phyloP scores from a whole-genome alignment of 129 eudicot species.

The Tagetes erecta region DNA sequence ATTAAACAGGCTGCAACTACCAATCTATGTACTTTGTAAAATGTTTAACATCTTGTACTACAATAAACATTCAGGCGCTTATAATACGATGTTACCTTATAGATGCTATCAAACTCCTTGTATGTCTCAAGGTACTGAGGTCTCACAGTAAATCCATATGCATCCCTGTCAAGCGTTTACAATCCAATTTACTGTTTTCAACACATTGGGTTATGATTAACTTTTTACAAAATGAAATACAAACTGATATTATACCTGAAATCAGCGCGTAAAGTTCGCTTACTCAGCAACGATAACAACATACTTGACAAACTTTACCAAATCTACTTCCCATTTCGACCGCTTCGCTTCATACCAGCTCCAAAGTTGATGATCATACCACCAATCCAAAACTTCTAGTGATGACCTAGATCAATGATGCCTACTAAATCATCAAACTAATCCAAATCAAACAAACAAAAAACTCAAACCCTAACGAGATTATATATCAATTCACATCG shows the following conservation, averaged over 20 bases:
- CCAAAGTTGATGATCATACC: slow-evolving; percentile 20
- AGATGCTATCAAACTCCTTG: slow-evolving; percentile 68
- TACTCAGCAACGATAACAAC: slow-evolving; percentile 94
- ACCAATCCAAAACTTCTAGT: slow-evolving; percentile 1
- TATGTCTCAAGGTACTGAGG: slow-evolving; percentile 85
- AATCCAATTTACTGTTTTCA: slow-evolving; percentile 10
- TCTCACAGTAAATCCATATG: slow-evolving; percentile 95
- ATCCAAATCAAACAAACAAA: not conserved
- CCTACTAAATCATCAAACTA: slow-evolving; percentile 23
- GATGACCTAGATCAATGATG: slow-evolving; percentile 33
- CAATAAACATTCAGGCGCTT: slow-evolving; percentile 7
- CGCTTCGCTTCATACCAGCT: slow-evolving; percentile 24
- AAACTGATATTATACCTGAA: slow-evolving; percentile 56
- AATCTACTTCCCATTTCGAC: slow-evolving; percentile 35
- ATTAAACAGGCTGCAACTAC: not conserved
- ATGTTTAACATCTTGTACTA: slow-evolving; percentile 1
- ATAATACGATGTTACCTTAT: slow-evolving; percentile 50
- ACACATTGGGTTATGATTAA: not conserved
- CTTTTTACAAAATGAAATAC: not conserved
- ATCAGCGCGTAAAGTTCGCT: slow-evolving; percentile 76
- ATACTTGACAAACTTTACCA: slow-evolving; percentile 44
- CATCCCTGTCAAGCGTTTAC: slow-evolving; percentile 58
- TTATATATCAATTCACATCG: slow-evolving; percentile 18
- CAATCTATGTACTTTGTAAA: not conserved
- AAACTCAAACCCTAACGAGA: slow-evolving; percentile 5